phyloP scores from a whole-genome alignment of 768 basidiomycete species.

The Termitomyces sp. region DNA sequence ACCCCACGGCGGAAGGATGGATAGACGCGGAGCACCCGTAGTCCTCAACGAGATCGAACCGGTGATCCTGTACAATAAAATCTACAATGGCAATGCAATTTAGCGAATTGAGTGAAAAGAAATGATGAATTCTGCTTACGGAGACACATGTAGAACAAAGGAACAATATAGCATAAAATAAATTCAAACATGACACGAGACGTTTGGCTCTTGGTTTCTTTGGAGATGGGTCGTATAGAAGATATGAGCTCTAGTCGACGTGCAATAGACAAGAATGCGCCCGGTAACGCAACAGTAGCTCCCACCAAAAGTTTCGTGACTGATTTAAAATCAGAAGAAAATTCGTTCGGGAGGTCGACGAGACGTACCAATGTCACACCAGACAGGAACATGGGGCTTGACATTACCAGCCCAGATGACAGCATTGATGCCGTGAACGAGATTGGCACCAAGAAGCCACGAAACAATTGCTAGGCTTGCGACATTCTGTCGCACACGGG shows the following conservation, averaged over 20 bases:
- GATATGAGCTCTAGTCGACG: slow-evolving; percentile 51
- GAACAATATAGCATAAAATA: slow-evolving; percentile 49
- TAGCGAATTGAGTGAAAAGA: background rate
- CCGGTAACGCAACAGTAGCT: slow-evolving; percentile 53
- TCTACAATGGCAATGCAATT: slow-evolving; percentile 31
- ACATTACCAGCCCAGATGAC: slow-evolving; percentile 59
- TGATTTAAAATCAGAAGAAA: slow-evolving; percentile 18
- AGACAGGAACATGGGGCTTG: slow-evolving; percentile 43
- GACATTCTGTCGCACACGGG: slow-evolving; percentile 44
- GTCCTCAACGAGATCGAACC: slow-evolving; percentile 58
- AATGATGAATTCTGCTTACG: slow-evolving; percentile 37
- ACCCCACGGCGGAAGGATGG: slow-evolving; percentile 37
- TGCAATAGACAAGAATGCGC: slow-evolving; percentile 54
- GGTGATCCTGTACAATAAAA: slow-evolving; percentile 53
- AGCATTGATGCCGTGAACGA: slow-evolving; percentile 54
- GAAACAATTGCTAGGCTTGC: slow-evolving; percentile 43
- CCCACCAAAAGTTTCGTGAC: slow-evolving; percentile 56
- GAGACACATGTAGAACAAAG: slow-evolving; percentile 53
- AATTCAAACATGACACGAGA: slow-evolving; percentile 43
- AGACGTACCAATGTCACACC: slow-evolving; percentile 75
- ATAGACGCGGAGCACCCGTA: slow-evolving; percentile 52
- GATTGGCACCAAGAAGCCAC: slow-evolving; percentile 48
- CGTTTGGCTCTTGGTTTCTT: slow-evolving; percentile 30
- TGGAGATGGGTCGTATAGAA: slow-evolving; percentile 35
- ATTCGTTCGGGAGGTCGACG: background rate